These are phyloP conservation scores for Leonotis leonurus DNA, from an alignment of 257 asterid species.

Conservation along the genomic window DNA sequence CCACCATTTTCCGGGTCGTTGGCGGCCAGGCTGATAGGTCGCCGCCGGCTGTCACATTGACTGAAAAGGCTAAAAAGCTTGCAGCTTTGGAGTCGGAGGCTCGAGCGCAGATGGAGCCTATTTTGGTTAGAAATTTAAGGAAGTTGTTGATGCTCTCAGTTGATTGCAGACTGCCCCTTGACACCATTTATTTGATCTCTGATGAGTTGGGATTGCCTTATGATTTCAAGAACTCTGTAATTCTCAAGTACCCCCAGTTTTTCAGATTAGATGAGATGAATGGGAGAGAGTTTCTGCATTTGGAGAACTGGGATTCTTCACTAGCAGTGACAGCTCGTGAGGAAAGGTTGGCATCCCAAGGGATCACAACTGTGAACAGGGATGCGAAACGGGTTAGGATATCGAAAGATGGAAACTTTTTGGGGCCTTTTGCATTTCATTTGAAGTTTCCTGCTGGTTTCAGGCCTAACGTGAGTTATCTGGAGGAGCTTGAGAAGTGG, in stretches of 20 bases:
- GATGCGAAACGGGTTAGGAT: slow-evolving; percentile 30
- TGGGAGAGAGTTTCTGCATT: slow-evolving; percentile 54
- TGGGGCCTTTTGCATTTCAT: slow-evolving; percentile 61
- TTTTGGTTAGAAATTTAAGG: slow-evolving; percentile 64
- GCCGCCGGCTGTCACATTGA: slow-evolving; percentile 65
- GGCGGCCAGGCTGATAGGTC: slow-evolving; percentile 41
- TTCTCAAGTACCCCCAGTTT: slow-evolving; percentile 61
- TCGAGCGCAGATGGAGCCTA: slow-evolving; percentile 57
- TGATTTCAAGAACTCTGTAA: slow-evolving; percentile 56
- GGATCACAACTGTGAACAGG: slow-evolving; percentile 1
- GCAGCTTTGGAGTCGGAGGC: slow-evolving; percentile 53
- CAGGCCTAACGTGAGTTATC: slow-evolving; percentile 78
- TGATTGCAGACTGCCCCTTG: slow-evolving; percentile 69
- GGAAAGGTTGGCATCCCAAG: slow-evolving; percentile 41
- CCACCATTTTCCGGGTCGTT: slow-evolving; percentile 50
- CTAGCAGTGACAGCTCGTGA: slow-evolving; percentile 79
- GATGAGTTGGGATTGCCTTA: slow-evolving; percentile 68
- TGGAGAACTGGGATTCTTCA: slow-evolving; percentile 94
- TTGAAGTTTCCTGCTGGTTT: slow-evolving; percentile 72
- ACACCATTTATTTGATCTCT: slow-evolving; percentile 46
- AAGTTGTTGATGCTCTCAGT: slow-evolving; percentile 85
- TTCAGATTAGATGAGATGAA: slow-evolving; percentile 46
- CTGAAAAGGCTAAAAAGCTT: slow-evolving; percentile 57
- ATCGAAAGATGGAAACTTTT: slow-evolving; percentile 73
- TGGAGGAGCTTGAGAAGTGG: slow-evolving; percentile 73